Conservation (phyloP, 805 yeast genomes). For the Cyberlindnera lachancei region DNA sequence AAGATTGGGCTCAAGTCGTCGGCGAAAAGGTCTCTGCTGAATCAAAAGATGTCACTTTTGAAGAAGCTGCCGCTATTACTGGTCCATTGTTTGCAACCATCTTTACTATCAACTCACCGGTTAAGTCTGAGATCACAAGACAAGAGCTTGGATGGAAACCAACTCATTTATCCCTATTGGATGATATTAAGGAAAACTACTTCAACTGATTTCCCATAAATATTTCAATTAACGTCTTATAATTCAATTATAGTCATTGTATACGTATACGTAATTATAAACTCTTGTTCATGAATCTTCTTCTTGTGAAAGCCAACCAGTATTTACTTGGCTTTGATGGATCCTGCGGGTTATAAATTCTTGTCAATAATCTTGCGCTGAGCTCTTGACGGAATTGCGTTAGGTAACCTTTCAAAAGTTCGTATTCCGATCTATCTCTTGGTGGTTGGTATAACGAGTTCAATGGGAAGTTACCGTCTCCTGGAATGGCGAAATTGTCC, state of each 20-base stretch:
- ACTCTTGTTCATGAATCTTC: slow-evolving; percentile 92
- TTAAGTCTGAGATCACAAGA: slow-evolving; percentile 14
- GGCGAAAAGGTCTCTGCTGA: slow-evolving; percentile 15
- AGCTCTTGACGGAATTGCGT: slow-evolving; percentile 94
- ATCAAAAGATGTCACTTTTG: slow-evolving; percentile 9
- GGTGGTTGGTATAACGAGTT: slow-evolving; percentile 74
- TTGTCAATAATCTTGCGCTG: slow-evolving; percentile 67
- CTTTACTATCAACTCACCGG: slow-evolving; percentile 8
- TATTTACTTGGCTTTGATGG: slow-evolving; percentile 67
- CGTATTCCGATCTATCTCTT: slow-evolving; percentile 63
- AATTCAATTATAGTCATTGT: no score
- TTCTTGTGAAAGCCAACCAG: slow-evolving; percentile 94
- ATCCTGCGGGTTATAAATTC: slow-evolving; percentile 62
- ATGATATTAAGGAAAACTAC: slow-evolving; percentile 10
- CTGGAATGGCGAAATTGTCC: slow-evolving; percentile 87
- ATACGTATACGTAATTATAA: no score
- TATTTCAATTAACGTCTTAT: no score
- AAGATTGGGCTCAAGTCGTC: slow-evolving; percentile 23
- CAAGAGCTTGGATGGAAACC: slow-evolving; percentile 24
- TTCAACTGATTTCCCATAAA: no score
- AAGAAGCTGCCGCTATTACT: slow-evolving; percentile 6
- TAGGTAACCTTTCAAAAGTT: slow-evolving; percentile 71
- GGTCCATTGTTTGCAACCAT: slow-evolving; percentile 2
- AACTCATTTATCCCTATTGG: slow-evolving; percentile 12
- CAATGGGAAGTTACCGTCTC: slow-evolving; percentile 91